Conservation (phyloP, 495 filamentous ascomycete genomes). For the Penicillium crystallinum region DNA sequence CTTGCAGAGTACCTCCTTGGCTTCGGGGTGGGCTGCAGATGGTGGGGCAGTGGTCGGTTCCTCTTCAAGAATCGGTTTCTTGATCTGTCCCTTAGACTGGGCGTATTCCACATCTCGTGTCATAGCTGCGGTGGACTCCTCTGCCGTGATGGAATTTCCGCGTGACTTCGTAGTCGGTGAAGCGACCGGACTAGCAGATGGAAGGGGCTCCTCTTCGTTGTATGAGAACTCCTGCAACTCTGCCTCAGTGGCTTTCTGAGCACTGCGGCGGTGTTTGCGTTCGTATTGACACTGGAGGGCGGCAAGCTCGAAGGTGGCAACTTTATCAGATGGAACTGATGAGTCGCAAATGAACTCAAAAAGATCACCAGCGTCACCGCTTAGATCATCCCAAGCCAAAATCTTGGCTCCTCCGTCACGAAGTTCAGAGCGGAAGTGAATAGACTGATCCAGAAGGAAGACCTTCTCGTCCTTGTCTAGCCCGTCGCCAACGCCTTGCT, state of each 20-base stretch:
- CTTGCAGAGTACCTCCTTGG: slow-evolving; percentile 64
- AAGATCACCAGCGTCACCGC: slow-evolving; percentile 86
- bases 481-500: slow-evolving; percentile 63
- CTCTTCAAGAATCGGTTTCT: slow-evolving; percentile 24
- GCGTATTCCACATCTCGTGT: slow-evolving; percentile 45
- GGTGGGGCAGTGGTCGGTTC: slow-evolving; percentile 45
- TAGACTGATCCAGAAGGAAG: slow-evolving; percentile 84
- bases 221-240: slow-evolving; percentile 81
- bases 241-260: slow-evolving; percentile 72
- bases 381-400: slow-evolving; percentile 90
- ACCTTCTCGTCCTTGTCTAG: slow-evolving; percentile 92
- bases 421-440: slow-evolving; percentile 81
- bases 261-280: slow-evolving; percentile 76
- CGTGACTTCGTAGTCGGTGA: slow-evolving; percentile 54
- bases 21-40: slow-evolving; percentile 60
- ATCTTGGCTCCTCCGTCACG: slow-evolving; percentile 74
- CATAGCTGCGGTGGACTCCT: slow-evolving; percentile 38
- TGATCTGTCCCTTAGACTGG: slow-evolving; percentile 35
- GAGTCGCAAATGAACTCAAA: slow-evolving; percentile 94
- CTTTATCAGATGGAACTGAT: slow-evolving; percentile 61
- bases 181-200: slow-evolving; percentile 70
- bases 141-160: slow-evolving; percentile 24
- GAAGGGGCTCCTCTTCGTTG: slow-evolving; percentile 70
- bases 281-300: slow-evolving; percentile 96
- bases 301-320: slow-evolving; percentile 74